Base-by-base conservation (phyloP, 257 asterid species). In the Marsdenia floribunda region DNA sequence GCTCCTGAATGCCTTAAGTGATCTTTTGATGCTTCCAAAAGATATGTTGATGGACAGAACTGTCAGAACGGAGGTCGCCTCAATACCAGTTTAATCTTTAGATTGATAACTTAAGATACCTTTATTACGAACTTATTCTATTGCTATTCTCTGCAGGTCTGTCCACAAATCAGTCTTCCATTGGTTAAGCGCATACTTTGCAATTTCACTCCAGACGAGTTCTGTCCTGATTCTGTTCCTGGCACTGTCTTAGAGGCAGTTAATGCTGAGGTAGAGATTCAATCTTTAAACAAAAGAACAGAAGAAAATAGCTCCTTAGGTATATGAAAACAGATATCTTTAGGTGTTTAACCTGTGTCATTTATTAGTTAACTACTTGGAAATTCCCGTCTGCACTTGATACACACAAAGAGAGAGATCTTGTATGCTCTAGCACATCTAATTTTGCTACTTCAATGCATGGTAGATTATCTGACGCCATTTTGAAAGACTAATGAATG, bases 1-100 rank as follows among this genome's bases (percentile, higher is more conserved):
- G 61, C 99, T 95, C 78, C 97, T 95, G 22, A 90, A 85, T 75
- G 83, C 88, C 60, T 79, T 92, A 83, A 89, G 98, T 77, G 99
- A 90, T 84, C 96, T 95, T 83, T 88, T 92, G 79, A 95, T 95
- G 98, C 97, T 95, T 78, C 99, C 99, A 12, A 95, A 95, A 82
- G 99, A 95, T 81, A 82, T 92, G 97, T 90, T 95, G 73, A 83
- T 92, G 90, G 98, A 95, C 75, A 84, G 86, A 67, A 66, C 90
- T 26, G 78, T 95, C 80, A 90, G 97, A 88, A 75, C 77, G 87
- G 99, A 95, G 98, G 99, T 94, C 72, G 76, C 19, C 46, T 71
- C 42, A 40, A 26, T 63, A 55, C n/a, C 5, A 33, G 29, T 55
- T 65, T 18, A 40, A n/a, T 26, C 26, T 44, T 24, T 68, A n/a